Evolutionary conservation across 2,329 filamentous ascomycete genomes (phyloP).

Genomic region (Pseudopyricularia cyperi): DNA sequence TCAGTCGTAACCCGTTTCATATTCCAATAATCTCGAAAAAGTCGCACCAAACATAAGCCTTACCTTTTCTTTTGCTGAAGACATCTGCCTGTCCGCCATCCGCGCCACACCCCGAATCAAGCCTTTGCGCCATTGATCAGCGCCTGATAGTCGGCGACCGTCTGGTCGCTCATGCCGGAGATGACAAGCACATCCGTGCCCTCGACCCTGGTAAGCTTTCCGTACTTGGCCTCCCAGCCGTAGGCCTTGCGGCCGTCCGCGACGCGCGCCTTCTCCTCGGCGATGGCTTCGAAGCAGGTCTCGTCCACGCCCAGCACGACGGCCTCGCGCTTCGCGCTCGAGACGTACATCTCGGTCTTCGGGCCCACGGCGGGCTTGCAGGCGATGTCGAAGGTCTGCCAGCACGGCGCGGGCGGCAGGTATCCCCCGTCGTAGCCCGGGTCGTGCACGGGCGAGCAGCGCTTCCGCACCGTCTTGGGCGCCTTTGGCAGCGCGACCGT

Average conservation of each 20-base stretch:
- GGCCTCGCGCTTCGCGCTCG: conserved; percentile 8
- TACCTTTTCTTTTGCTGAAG: no score
- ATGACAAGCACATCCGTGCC: conserved; percentile 10
- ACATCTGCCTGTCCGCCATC: no score
- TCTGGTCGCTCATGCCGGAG: conserved; percentile 9
- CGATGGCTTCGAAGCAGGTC: conserved; percentile 10
- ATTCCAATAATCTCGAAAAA: no score
- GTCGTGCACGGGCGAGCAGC: conserved; percentile 12
- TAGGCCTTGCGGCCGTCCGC: conserved; percentile 11
- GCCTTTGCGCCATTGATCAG: neutral
- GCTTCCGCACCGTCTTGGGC: conserved; percentile 4
- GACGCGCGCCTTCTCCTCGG: conserved; percentile 11
- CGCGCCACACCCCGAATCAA: no score
- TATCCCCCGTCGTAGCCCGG: conserved; percentile 10
- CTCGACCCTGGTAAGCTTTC: conserved; percentile 8
- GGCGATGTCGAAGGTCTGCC: conserved; percentile 11
- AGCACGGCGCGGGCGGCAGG: conserved; percentile 14
- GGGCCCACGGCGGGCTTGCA: conserved; percentile 9
- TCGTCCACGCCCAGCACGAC: conserved; percentile 10
- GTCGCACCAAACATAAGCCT: no score
- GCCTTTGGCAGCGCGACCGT: neutral
- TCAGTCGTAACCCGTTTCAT: no score
- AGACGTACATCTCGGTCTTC: conserved; percentile 9
- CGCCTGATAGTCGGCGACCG: conserved; percentile 7
- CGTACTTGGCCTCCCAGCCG: conserved; percentile 11